Evolutionary conservation across 768 basidiomycete species (phyloP).

Genomic region (Leucocoprinus birnbaumii): DNA sequence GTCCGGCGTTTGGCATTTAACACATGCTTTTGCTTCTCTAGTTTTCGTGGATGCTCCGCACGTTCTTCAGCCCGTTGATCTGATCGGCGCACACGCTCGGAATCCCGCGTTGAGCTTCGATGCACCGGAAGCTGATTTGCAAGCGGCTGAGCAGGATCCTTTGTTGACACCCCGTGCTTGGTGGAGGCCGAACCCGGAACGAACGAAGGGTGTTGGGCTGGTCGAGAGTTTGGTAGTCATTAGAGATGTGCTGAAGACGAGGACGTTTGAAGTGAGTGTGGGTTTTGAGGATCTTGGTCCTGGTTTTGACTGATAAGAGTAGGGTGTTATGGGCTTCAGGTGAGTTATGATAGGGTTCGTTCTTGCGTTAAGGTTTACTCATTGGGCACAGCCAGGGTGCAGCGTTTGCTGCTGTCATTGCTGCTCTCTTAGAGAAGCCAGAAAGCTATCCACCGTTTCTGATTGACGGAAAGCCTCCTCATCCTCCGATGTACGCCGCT

Average conservation of each 20-base stretch:
- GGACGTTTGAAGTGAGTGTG: slow-evolving; percentile 58
- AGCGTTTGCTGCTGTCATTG: slow-evolving; percentile 61
- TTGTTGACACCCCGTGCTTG: slow-evolving; percentile 61
- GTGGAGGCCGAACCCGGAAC: slow-evolving; percentile 55
- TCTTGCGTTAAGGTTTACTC: background rate
- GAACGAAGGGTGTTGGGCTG: slow-evolving; percentile 48
- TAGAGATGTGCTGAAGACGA: slow-evolving; percentile 48
- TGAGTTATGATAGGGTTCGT: slow-evolving; percentile 18
- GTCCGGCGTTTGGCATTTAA: background rate
- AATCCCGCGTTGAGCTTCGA: slow-evolving; percentile 21
- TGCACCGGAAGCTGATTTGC: slow-evolving; percentile 34
- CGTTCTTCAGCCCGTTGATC: slow-evolving; percentile 63
- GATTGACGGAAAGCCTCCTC: slow-evolving; percentile 57
- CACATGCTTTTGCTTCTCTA: slow-evolving; percentile 23
- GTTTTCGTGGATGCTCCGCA: slow-evolving; percentile 76
- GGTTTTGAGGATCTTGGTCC: background rate
- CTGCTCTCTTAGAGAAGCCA: slow-evolving; percentile 48
- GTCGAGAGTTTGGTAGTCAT: slow-evolving; percentile 51
- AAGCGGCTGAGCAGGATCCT: slow-evolving; percentile 39
- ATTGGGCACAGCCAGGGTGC: slow-evolving; percentile 59
- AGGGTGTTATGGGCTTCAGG: slow-evolving; percentile 82
- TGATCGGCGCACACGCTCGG: slow-evolving; percentile 23
- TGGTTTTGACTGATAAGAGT: background rate
- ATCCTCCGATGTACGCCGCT: slow-evolving; percentile 62
- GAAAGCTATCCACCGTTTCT: slow-evolving; percentile 51